These are phyloP conservation scores for Schrenkiella parvula DNA, from an alignment of 345 rosid species.

Conservation along the genomic window DNA sequence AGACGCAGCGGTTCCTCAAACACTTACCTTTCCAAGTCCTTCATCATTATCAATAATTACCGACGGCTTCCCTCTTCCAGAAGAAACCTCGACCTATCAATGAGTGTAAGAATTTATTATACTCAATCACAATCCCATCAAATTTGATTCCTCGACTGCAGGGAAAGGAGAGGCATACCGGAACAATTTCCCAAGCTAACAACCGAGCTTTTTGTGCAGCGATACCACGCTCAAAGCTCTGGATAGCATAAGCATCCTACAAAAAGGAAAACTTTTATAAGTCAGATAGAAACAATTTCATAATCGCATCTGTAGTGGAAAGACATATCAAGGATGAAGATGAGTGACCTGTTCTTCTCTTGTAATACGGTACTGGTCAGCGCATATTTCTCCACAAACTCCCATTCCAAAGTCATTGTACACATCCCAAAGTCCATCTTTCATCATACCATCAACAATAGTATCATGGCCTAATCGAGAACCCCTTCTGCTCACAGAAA, in stretches of 20 bases:
- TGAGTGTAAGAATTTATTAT: slow-evolving; percentile 9
- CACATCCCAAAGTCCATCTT: slow-evolving; percentile 99
- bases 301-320: not conserved
- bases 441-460: slow-evolving; percentile 82
- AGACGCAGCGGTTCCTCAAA: not conserved
- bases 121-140: not conserved
- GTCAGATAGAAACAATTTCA: not conserved
- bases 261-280: not conserved
- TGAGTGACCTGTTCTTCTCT: slow-evolving; percentile 78
- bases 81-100: slow-evolving; percentile 76
- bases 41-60: slow-evolving; percentile 72
- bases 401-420: slow-evolving; percentile 93
- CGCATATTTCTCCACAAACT: slow-evolving; percentile 87
- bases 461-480: slow-evolving; percentile 81
- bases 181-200: slow-evolving; percentile 86
- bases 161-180: slow-evolving; percentile 40
- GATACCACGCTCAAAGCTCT: slow-evolving; percentile 79
- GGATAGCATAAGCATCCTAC: slow-evolving; percentile 84
- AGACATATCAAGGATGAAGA: slow-evolving; percentile 5
- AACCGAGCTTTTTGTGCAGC: slow-evolving; percentile 66
- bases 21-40: slow-evolving; percentile 70
- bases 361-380: slow-evolving; percentile 58
- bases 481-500: slow-evolving; percentile 63
- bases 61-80: slow-evolving; percentile 72
- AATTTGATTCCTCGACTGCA: not conserved